phyloP scores from a whole-genome alignment of 2,329 filamentous ascomycete genomes.

The Aschersonia sp. region DNA sequence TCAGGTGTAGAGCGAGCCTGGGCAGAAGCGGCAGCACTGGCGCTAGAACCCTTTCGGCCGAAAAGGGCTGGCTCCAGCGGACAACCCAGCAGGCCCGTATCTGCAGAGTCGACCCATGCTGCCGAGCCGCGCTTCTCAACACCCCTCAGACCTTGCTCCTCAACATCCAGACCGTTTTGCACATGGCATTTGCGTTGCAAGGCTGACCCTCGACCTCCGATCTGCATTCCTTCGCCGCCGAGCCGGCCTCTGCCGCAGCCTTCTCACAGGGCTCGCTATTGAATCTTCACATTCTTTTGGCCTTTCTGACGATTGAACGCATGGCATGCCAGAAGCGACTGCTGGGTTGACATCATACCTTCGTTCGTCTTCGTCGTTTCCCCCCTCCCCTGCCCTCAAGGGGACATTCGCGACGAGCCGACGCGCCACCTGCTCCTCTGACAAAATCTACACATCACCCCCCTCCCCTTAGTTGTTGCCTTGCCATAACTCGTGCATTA shows the following conservation, averaged over 20 bases:
- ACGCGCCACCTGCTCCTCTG: background rate
- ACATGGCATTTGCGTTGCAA: slow-evolving; percentile 3
- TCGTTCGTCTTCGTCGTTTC: background rate
- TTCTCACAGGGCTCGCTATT: background rate
- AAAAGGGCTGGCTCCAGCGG: too few relatives aligned
- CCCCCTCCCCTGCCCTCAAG: background rate
- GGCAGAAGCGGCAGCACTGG: too few relatives aligned
- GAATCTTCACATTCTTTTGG: background rate
- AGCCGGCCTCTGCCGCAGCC: background rate
- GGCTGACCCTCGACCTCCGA: background rate
- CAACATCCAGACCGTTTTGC: slow-evolving; percentile 1
- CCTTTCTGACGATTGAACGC: background rate
- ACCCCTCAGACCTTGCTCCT: slow-evolving; percentile 3
- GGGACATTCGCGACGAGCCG: background rate
- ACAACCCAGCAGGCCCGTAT: too few relatives aligned
- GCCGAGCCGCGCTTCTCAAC: background rate
- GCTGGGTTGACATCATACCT: slow-evolving; percentile 2
- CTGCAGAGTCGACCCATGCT: background rate
- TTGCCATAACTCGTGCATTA: background rate
- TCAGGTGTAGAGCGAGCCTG: too few relatives aligned
- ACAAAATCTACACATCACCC: background rate
- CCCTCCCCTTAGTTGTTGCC: background rate
- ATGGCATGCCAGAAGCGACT: too few relatives aligned
- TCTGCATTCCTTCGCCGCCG: background rate
- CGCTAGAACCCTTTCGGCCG: too few relatives aligned